A percentile compares a stretch with the other conserved stretches of the same genome.
Evolutionary conservation across 176 grass and related monocot species (phyloP).

Genomic region (Musa itinerans): DNA sequence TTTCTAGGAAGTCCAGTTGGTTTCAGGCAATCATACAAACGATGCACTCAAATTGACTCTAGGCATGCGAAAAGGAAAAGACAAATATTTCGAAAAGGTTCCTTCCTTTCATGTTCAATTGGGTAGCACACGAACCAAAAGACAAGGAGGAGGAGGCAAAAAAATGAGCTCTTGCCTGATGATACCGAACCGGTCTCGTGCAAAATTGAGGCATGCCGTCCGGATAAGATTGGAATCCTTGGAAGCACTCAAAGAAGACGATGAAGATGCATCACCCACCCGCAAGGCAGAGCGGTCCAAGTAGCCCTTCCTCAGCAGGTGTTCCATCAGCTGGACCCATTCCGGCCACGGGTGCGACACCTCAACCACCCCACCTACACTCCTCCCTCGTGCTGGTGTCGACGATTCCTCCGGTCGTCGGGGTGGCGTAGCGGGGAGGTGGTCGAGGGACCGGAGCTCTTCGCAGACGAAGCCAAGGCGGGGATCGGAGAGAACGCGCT

Average conservation of each 20-base stretch:
- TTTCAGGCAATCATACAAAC: too few relatives aligned
- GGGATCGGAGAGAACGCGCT: too few relatives aligned
- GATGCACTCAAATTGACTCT: neutral
- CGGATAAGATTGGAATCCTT: conserved; percentile 51
- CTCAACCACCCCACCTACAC: neutral
- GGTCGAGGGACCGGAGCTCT: neutral
- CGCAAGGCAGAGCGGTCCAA: conserved; percentile 27
- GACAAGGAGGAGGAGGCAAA: neutral
- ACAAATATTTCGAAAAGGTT: too few relatives aligned
- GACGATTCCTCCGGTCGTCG: neutral
- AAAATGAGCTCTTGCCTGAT: conserved; percentile 26
- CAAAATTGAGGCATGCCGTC: conserved; percentile 90
- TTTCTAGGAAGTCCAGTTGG: too few relatives aligned
- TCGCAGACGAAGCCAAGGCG: neutral
- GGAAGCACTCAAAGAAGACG: conserved; percentile 8
- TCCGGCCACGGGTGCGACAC: conserved; percentile 3
- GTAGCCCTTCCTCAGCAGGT: conserved; percentile 48
- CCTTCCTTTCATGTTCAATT: too few relatives aligned
- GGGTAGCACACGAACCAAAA: neutral
- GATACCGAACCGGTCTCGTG: conserved; percentile 59
- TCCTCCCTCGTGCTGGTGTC: neutral
- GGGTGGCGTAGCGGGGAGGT: neutral
- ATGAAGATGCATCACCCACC: neutral
- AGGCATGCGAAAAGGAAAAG: neutral
- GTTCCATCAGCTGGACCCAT: neutral